phyloP scores from a whole-genome alignment of 2,329 filamentous ascomycete species.

The Sporothrix brunneoviolacea region DNA sequence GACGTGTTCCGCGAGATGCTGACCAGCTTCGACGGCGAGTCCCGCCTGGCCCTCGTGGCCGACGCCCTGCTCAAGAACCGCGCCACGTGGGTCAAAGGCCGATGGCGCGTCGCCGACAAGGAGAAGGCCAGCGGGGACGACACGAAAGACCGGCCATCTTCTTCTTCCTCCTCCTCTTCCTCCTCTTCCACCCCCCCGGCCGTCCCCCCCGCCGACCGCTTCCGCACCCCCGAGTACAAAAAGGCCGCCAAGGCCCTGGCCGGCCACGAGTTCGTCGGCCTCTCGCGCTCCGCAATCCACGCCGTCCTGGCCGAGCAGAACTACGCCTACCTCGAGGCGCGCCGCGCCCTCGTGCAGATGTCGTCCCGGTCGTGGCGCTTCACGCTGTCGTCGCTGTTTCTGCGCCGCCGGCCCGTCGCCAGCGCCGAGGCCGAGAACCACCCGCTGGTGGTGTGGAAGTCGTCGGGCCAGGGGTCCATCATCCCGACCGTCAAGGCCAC shows the following conservation, averaged over 20 bases:
- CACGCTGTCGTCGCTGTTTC: slow-evolving; percentile 63
- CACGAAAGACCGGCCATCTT: background rate
- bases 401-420: slow-evolving; percentile 44
- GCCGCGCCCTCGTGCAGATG: slow-evolving; percentile 61
- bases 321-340: slow-evolving; percentile 67
- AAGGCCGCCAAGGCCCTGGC: slow-evolving; percentile 61
- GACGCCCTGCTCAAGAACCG: slow-evolving; percentile 69
- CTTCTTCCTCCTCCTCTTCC: background rate
- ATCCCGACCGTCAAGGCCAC: slow-evolving; percentile 59
- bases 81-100: slow-evolving; percentile 62
- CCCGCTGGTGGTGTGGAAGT: slow-evolving; percentile 56
- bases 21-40: slow-evolving; percentile 66
- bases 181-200: slow-evolving; percentile 4
- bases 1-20: slow-evolving; percentile 82
- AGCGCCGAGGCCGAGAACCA: slow-evolving; percentile 46
- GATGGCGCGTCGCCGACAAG: slow-evolving; percentile 46
- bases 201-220: slow-evolving; percentile 56
- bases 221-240: slow-evolving; percentile 61
- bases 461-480: slow-evolving; percentile 47
- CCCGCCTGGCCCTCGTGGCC: slow-evolving; percentile 67
- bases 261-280: slow-evolving; percentile 67
- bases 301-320: slow-evolving; percentile 77
- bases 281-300: slow-evolving; percentile 67
- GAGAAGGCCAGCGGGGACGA: slow-evolving; percentile 5
- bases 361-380: slow-evolving; percentile 72